Evolutionary conservation across 2,329 filamentous ascomycete genomes (phyloP), one percentile per base, ranked within the genome.

Genomic region (Fusarium sulawesiense): DNA sequence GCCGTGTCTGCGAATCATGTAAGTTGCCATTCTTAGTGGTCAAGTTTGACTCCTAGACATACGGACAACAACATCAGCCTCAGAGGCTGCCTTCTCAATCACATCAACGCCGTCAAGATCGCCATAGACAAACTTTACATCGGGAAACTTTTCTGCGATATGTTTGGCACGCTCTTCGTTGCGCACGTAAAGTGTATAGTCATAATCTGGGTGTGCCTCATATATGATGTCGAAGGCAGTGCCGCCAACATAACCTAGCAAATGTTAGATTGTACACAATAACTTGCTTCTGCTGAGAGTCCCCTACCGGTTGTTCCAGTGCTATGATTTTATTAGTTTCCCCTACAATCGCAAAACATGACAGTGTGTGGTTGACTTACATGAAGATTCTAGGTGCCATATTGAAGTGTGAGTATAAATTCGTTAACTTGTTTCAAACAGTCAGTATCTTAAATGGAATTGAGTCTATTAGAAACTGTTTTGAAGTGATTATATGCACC

Each of bases 31-130:
- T 23, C 4, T 16, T 8, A 34, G 12, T 34, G 8, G 48, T 37
- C 7, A 11, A 5, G n/a, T 25, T 20, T 21, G 30, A 11, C 18
- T 8, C 11, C 25, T 34, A 6, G 6, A 23, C 66, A 34, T 78
- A 86, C 84, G 83, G 49, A 87, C 71, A 11, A 87, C 84, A 58
- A 87, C 76, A 63, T 86, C 84, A 0, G 87, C 85, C 4, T 83
- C 81, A 0, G 82, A 78, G 1, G 86, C 85, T 29, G 85, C 86
- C 55, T 85, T 81, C 72, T 85, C 83, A 12, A 89, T 78, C 14
- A 86, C 71, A 0, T 80, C 80, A 0, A 77, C 71, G 32, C 83
- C 80, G 16, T 85, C 80, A 1, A 88, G 80, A 42, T 76, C 78
- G 10, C 86, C 87, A 48, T 83, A 80, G 14, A 87, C 82, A 44